Evolutionary conservation across 2,329 filamentous ascomycete species (phyloP).

Genomic region (Fusarium liriodendri): DNA sequence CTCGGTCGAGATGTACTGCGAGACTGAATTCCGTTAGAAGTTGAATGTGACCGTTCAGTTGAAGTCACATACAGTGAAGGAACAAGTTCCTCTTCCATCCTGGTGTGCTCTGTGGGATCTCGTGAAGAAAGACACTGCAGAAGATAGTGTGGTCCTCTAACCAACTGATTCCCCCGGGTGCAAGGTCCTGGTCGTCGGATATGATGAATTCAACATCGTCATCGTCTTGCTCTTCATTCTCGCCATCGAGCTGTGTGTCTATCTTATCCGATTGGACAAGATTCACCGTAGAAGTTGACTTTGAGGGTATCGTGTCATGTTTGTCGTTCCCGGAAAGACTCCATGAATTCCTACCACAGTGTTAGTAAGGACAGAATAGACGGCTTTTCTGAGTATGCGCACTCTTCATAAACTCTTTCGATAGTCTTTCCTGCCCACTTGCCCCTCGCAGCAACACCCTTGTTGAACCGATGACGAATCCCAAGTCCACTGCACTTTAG

Average conservation of each 20-base stretch:
- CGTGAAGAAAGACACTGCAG: conserved; percentile 11
- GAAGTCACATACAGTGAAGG: conserved; percentile 22
- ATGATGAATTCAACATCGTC: neutral
- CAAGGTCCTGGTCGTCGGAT: neutral
- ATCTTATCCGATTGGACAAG: neutral
- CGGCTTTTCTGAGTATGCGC: rapidly evolving
- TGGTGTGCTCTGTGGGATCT: conserved; percentile 17
- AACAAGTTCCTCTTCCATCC: conserved; percentile 29
- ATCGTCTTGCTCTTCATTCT: neutral
- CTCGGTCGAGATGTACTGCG: conserved; percentile 34
- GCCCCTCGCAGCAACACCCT: conserved; percentile 40
- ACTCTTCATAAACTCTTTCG: conserved; percentile 38
- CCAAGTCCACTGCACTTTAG: conserved; percentile 40
- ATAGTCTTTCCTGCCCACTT: conserved; percentile 44
- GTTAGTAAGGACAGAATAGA: neutral
- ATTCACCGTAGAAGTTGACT: neutral
- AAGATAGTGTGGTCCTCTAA: neutral
- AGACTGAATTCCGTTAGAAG: conserved; percentile 14
- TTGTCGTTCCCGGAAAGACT: neutral
- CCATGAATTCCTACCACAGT: conserved; percentile 14
- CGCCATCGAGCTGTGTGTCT: rapidly evolving
- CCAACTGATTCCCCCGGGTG: rapidly evolving
- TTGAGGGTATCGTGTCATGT: neutral
- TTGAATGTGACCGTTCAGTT: rapidly evolving
- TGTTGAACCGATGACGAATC: conserved; percentile 41